Evolutionary conservation across 2,329 filamentous ascomycete genomes (phyloP).

Genomic region (Clarireedia hainanense): DNA sequence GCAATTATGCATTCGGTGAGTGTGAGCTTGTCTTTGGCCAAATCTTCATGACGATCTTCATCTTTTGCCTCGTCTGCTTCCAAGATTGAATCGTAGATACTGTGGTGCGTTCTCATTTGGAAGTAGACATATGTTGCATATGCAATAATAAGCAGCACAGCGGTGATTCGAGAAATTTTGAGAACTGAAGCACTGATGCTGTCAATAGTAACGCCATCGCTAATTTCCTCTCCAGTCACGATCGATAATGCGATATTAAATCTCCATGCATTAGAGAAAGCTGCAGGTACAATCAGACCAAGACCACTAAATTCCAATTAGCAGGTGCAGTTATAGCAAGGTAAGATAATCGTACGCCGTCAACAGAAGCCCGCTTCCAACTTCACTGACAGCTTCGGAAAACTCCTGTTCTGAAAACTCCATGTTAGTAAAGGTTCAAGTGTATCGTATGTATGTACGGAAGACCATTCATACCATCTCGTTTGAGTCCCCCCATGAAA

Average conservation of each 20-base stretch:
- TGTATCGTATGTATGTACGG: not conserved
- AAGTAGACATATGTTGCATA: constrained; percentile 64
- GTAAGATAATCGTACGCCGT: constrained; percentile 50
- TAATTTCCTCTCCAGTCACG: too few relatives aligned
- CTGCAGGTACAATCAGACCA: constrained; percentile 35
- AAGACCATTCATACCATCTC: constrained; percentile 33
- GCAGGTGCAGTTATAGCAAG: not conserved
- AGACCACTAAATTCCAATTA: constrained; percentile 34
- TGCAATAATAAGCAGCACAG: constrained; percentile 62
- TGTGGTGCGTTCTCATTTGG: constrained; percentile 67
- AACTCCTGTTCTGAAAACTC: constrained; percentile 51
- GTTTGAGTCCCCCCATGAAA: constrained; percentile 62
- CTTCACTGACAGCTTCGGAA: constrained; percentile 68
- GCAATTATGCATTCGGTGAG: constrained; percentile 64
- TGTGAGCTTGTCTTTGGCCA: constrained; percentile 60
- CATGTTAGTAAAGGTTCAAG: not conserved
- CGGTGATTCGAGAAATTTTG: constrained; percentile 61
- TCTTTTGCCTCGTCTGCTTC: constrained; percentile 62
- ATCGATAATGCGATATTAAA: constrained; percentile 11
- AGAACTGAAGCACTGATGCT: constrained; percentile 46
- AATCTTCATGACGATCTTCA: constrained; percentile 53
- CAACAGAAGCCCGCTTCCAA: constrained; percentile 67
- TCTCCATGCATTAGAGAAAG: constrained; percentile 40
- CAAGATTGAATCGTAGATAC: constrained; percentile 68
- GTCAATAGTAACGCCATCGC: constrained; percentile 18